Evolutionary conservation across 1,284 basidiomycete species (phyloP), one percentile per base, ranked within the genome.

Genomic region (Cutaneotrichosporon dermatis): DNA sequence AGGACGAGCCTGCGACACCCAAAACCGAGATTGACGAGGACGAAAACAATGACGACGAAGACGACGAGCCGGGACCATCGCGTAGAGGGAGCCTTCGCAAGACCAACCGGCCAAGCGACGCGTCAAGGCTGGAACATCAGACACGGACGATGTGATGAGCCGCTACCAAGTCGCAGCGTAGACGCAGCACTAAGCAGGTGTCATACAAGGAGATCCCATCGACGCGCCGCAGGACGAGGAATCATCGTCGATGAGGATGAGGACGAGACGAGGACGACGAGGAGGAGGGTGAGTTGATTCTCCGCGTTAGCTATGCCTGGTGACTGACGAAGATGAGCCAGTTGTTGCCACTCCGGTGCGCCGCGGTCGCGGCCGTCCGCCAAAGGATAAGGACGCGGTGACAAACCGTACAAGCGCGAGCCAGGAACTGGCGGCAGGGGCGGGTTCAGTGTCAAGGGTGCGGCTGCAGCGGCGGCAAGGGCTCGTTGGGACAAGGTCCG

Each of bases 361-460:
- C 6, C 48, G 53, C 12, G 54, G 39, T 25, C 54, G 55, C n/a
- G 41, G 53, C 6, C 57, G 54, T 4, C 50, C 59, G 1, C 51
- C 57, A 15, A 63, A 63, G 55, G 53, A 48, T n/a, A 42, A 40
- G 33, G 54, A 57, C 13, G 56, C 57, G 60, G 55, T 10, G 64
- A 61, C 58, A 61, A 62, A 43, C 58, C 60, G 44, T 69, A 66
- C 66, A 69, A 67, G 59, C 54, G 57, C 16, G 74, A 75, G 49
- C 67, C 69, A 8, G 73, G 73, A 12, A 67, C 68, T 7, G 74
- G 73, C 46, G 63, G 63, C 9, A 60, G 74, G 53, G 75, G 75
- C n/a, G 75, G 75, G 12, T 76, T 76, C 65, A 71, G 69, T 36
- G 70, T 76, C 58, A 76, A 76, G 53, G 75, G 75, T 6, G 75